Conservation (phyloP, 108 stramenopile species). For the Nitzschia sp. region DNA sequence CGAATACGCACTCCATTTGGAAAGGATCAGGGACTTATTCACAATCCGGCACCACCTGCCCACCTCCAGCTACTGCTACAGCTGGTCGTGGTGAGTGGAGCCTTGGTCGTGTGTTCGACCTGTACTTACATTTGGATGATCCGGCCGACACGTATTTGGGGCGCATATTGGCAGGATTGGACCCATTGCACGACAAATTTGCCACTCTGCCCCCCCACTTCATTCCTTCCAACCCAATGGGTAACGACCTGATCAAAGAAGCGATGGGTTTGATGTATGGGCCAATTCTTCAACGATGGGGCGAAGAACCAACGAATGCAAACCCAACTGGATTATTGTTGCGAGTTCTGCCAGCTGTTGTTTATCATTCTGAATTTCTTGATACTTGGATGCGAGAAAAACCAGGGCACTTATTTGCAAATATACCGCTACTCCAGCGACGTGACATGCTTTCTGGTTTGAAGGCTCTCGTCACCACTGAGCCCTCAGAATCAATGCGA, state of each 20-base stretch:
- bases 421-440: neutral
- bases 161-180: constrained; percentile 28
- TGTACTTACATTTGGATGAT: no score
- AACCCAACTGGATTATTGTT: neutral
- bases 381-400: neutral
- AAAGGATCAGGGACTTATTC: constrained; percentile 44
- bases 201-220: constrained; percentile 39
- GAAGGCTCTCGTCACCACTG: neutral
- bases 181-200: constrained; percentile 34
- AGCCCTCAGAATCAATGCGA: neutral
- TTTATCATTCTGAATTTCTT: neutral
- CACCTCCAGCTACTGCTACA: constrained; percentile 35
- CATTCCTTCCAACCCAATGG: neutral
- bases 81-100: constrained; percentile 42
- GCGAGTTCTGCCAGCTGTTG: neutral
- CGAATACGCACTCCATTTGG: constrained; percentile 40
- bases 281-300: neutral
- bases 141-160: constrained; percentile 54
- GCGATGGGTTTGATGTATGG: neutral
- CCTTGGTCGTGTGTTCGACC: constrained; percentile 39
- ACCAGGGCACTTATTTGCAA: neutral
- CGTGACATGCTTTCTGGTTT: neutral
- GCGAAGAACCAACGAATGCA: neutral
- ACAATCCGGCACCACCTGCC: neutral
- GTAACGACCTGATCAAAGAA: neutral